Evolutionary conservation across 306 rosid genomes (phyloP).

Genomic region (Pueraria montana): DNA sequence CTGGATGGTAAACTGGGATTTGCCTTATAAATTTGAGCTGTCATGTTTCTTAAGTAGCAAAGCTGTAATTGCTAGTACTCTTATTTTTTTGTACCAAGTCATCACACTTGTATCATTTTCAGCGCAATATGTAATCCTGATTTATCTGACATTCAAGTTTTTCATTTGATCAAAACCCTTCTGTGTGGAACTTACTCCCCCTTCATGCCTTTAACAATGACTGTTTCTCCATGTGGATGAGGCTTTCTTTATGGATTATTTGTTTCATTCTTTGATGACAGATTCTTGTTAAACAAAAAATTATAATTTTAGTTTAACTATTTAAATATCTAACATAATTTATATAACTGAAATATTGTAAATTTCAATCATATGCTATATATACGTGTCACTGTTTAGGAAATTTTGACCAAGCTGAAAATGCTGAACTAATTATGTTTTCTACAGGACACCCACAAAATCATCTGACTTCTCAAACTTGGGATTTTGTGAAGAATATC

Average conservation of each 20-base stretch:
- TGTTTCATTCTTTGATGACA: neutral
- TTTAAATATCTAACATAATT: neutral
- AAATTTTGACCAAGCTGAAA: slow-evolving; percentile 36
- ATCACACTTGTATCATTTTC: neutral
- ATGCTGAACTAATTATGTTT: slow-evolving; percentile 43
- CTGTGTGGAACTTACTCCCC: slow-evolving; percentile 23
- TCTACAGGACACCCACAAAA: slow-evolving; percentile 67
- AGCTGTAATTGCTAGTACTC: slow-evolving; percentile 23
- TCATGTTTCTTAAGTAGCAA: slow-evolving; percentile 30
- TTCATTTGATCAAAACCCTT: neutral
- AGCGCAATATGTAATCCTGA: neutral
- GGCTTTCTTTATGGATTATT: neutral
- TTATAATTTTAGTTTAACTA: slow-evolving; percentile 4
- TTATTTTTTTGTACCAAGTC: slow-evolving; percentile 16
- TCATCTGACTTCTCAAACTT: slow-evolving; percentile 59
- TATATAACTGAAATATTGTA: slow-evolving; percentile 11
- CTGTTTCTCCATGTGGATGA: slow-evolving; percentile 14
- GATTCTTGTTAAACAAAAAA: neutral
- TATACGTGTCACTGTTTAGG: slow-evolving; percentile 11
- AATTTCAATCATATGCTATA: slow-evolving; percentile 35
- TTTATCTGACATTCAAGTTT: slow-evolving; percentile 13
- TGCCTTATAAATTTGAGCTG: slow-evolving; percentile 18
- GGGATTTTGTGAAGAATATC: slow-evolving; percentile 70
- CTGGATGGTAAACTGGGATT: slow-evolving; percentile 68
- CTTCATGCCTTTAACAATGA: slow-evolving; percentile 3